These are phyloP conservation scores for Saccharomycopsis microspora DNA, from an alignment of 805 yeast species.

Conservation along the genomic window DNA sequence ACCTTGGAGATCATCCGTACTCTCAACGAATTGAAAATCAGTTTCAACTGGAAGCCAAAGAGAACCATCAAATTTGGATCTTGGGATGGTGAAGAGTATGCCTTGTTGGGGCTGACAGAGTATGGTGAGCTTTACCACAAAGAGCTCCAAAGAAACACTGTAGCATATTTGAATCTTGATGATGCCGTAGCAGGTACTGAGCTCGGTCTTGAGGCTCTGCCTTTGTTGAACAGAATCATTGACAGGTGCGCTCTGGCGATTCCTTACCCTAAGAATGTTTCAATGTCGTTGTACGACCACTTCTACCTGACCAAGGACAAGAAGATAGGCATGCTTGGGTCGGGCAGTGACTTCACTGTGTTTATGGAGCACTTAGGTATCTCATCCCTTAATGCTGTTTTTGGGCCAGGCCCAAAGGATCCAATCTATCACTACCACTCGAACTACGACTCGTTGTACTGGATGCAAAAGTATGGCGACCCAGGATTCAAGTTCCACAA, in stretches of 20 bases:
- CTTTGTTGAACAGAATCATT: conserved; percentile 40
- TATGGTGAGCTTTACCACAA: conserved; percentile 52
- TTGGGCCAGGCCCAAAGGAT: conserved; percentile 31
- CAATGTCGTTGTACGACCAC: conserved; percentile 25
- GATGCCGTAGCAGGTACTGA: conserved; percentile 48
- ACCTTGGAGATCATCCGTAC: conserved; percentile 54
- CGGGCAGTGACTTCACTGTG: conserved; percentile 62
- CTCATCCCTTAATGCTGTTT: conserved; percentile 51
- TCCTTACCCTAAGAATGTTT: conserved; percentile 30
- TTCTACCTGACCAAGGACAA: conserved; percentile 20
- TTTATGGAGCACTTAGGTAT: conserved; percentile 50
- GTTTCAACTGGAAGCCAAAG: conserved; percentile 48
- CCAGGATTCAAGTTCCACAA: conserved; percentile 52
- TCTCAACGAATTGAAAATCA: conserved; percentile 35
- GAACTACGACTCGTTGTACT: conserved; percentile 57
- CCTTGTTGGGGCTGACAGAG: conserved; percentile 67
- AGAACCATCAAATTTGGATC: conserved; percentile 60
- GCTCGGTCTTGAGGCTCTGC: conserved; percentile 45
- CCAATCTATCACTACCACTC: conserved; percentile 70
- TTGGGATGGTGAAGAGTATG: conserved; percentile 79
- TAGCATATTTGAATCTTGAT: conserved; percentile 64
- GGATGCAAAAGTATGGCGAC: conserved; percentile 59
- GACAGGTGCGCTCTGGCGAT: conserved; percentile 33
- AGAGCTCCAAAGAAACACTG: conserved; percentile 34
- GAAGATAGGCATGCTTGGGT: conserved; percentile 40